phyloP scores from a whole-genome alignment of 352 stramenopile genomes.

The Pythium utonaiense region DNA sequence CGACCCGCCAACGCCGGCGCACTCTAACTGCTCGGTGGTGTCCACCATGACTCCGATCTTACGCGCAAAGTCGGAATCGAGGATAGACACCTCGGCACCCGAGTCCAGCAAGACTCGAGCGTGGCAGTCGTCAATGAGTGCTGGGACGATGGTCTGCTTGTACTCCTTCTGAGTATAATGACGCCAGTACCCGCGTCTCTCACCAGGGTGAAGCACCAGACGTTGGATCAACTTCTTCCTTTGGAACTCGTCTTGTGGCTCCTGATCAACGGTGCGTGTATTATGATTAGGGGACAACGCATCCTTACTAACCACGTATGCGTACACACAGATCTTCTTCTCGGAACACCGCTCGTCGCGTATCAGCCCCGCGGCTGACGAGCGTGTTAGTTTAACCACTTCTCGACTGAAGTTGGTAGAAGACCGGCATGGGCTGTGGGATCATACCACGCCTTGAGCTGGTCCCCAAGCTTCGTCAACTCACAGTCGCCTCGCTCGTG shows the following conservation, averaged over 20 bases:
- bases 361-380: slow-evolving; percentile 4
- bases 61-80: slow-evolving; percentile 20
- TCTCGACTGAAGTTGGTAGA: background rate
- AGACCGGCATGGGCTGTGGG: background rate
- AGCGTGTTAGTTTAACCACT: slow-evolving; percentile 12
- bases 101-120: slow-evolving; percentile 23
- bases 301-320: background rate
- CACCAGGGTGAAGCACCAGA: slow-evolving; percentile 15
- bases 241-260: slow-evolving; percentile 8
- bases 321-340: background rate
- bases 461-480: background rate
- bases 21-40: background rate
- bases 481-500: slow-evolving; percentile 1
- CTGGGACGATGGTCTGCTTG: slow-evolving; percentile 20
- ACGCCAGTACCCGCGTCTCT: slow-evolving; percentile 23
- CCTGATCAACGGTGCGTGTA: background rate
- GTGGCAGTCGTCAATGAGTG: slow-evolving; percentile 17
- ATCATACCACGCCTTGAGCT: slow-evolving; percentile 3
- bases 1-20: slow-evolving; percentile 1
- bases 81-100: slow-evolving; percentile 17
- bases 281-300: background rate
- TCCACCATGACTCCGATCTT: slow-evolving; percentile 12
- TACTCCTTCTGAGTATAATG: slow-evolving; percentile 23
- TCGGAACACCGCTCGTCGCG: slow-evolving; percentile 9
- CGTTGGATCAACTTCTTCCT: slow-evolving; percentile 1